These are phyloP conservation scores for Zygoascus bituminiphila DNA, from an alignment of 805 yeast genomes.

Conservation along the genomic window DNA sequence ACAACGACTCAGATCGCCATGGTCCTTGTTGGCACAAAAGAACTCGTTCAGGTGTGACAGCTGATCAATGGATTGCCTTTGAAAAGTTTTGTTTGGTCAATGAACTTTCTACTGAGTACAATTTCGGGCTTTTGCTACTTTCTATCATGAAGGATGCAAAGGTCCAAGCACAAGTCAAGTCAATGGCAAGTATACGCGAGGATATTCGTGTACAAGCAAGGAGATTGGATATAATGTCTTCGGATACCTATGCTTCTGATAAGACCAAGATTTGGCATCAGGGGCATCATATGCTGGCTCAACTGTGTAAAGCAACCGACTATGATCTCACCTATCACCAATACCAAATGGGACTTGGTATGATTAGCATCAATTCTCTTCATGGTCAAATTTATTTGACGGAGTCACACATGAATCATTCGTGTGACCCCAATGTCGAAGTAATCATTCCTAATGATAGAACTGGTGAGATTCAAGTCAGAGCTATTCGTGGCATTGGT, in stretches of 20 bases:
- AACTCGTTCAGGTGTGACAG: neutral
- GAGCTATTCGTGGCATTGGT: constrained; percentile 48
- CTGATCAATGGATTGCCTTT: constrained; percentile 40
- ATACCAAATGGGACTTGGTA: constrained; percentile 56
- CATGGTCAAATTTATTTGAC: constrained; percentile 48
- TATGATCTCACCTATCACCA: constrained; percentile 39
- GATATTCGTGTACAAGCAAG: constrained; percentile 52
- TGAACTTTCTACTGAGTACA: constrained; percentile 62
- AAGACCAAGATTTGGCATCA: constrained; percentile 51
- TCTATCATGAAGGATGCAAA: constrained; percentile 31
- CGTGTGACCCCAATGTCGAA: constrained; percentile 63
- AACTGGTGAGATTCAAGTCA: constrained; percentile 49
- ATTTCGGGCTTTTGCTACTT: constrained; percentile 51
- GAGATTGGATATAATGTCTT: constrained; percentile 21
- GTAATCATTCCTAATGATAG: constrained; percentile 29
- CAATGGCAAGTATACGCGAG: constrained; percentile 66
- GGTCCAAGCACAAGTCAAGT: constrained; percentile 38
- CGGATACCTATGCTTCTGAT: constrained; percentile 18
- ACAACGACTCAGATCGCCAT: constrained; percentile 31
- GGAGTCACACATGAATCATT: constrained; percentile 69
- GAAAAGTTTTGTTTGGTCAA: constrained; percentile 56
- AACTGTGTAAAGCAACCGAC: constrained; percentile 33
- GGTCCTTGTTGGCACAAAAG: constrained; percentile 45
- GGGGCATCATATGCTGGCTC: constrained; percentile 44
- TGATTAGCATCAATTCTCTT: constrained; percentile 65